These are phyloP conservation scores for Clavaria fumosa DNA, from an alignment of 768 basidiomycete genomes.

Conservation along the genomic window DNA sequence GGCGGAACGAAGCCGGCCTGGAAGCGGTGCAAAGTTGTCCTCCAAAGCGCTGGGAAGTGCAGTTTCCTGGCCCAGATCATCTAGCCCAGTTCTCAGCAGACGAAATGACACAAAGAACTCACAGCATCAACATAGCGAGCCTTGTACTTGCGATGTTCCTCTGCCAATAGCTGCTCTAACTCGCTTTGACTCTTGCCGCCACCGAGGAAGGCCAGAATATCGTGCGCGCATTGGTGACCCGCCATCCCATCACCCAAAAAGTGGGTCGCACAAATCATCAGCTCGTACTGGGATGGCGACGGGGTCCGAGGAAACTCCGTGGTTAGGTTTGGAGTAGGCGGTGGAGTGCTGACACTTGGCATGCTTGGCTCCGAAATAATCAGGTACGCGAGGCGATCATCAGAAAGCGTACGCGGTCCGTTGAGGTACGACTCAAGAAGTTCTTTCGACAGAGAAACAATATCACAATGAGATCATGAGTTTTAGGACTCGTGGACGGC, in stretches of 20 bases:
- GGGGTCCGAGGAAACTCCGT: neutral
- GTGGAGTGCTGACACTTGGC: neutral
- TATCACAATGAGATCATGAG: too few species aligned
- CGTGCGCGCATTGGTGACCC: conserved; percentile 66
- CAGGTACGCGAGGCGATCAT: conserved; percentile 50
- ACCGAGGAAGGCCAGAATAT: conserved; percentile 55
- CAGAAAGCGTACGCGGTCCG: conserved; percentile 57
- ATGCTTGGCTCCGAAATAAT: conserved; percentile 26
- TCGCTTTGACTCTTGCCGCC: conserved; percentile 15
- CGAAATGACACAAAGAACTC: too few species aligned
- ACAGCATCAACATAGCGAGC: too few species aligned
- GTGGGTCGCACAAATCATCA: conserved; percentile 65
- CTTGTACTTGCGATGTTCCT: too few species aligned
- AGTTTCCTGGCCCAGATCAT: conserved; percentile 4
- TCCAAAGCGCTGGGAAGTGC: conserved; percentile 31
- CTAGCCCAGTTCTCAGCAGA: too few species aligned
- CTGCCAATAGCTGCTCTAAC: conserved; percentile 18
- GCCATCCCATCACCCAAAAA: conserved; percentile 84
- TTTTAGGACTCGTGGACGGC: too few species aligned
- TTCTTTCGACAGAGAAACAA: too few species aligned
- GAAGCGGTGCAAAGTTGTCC: conserved; percentile 25
- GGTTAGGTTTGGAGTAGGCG: conserved; percentile 3
- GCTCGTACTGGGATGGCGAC: conserved; percentile 26
- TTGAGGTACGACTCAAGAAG: conserved; percentile 62
- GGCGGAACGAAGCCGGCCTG: conserved; percentile 25